Base-by-base conservation (phyloP, 345 rosid species). In the Eutrema japonicum region DNA sequence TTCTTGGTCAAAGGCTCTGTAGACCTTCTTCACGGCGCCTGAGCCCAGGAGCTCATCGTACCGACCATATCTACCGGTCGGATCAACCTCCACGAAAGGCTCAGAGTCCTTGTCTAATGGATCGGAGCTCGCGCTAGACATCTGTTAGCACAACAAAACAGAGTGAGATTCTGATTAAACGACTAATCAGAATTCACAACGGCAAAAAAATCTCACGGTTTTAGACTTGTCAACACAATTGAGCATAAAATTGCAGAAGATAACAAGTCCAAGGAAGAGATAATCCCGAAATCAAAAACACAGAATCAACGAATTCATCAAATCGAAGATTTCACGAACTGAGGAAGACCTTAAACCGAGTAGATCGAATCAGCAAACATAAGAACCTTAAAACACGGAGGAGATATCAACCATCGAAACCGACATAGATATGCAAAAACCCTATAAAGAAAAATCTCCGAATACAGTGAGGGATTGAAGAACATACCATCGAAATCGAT, bases 1-100 rank as follows among this genome's bases (percentile, higher is more conserved):
- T 66, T 88, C 94, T 68, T 92, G 92, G 72, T 92, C 98, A 62
- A 92, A 92, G 11, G 96, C 96, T 0, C 98, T 79, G 80, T 92
- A 92, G 12, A 92, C 98, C 36, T 85, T 89, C 51, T 92, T 92
- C 11, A 88, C 89, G 0, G 96, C 89, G 0, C 96, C 95, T 3
- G 79, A 72, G 4, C 98, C 95, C 0, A 92, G 81, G 0, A 90
- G 82, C 64, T 85, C 95, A 0, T 58, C 68, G 82, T 89, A 92
- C 5, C 96, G 84, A 2, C 98, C 98, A 29, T 90, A 92, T 32
- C 96, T 78, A 10, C 95, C 89, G 8, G 89, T 87, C 7, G 91
- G 94, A 77, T 92, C 96, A 4, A 83, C 57, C 73, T 92, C 98
- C 0, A 80, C 81, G 59, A 92, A 92, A 2, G 87, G 85, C 82